Percentiles rank a stretch among this genome's conserved stretches.
Evolutionary conservation across 2,329 filamentous ascomycete species (phyloP).

Genomic region (Coleophoma eucalyptorum): DNA sequence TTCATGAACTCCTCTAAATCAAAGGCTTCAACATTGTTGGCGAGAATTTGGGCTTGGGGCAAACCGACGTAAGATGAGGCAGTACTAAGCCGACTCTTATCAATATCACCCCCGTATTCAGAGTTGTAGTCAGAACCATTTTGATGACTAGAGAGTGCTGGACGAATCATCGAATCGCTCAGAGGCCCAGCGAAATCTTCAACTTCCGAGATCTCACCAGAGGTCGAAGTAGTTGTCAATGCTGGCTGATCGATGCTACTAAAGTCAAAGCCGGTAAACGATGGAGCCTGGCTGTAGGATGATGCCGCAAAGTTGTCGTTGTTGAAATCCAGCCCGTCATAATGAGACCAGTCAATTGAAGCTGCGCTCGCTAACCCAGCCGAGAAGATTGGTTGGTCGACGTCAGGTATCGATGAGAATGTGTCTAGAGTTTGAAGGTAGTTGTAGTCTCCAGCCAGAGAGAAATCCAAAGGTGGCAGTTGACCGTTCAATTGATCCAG

Average conservation of each 20-base stretch:
- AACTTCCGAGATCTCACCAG: conserved; percentile 64
- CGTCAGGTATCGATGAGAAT: conserved; percentile 43
- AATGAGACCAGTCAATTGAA: conserved; percentile 50
- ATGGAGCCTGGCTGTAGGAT: conserved; percentile 50
- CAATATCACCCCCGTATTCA: conserved; percentile 34
- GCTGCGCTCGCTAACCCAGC: conserved; percentile 52
- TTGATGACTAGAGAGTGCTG: conserved; percentile 9
- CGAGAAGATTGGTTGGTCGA: conserved; percentile 54
- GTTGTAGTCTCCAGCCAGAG: conserved; percentile 45
- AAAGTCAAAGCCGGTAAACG: conserved; percentile 51
- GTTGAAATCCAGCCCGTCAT: conserved; percentile 46
- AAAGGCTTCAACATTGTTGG: conserved; percentile 44
- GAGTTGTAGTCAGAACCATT: conserved; percentile 32
- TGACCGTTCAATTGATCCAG: conserved; percentile 47
- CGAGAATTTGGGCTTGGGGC: conserved; percentile 40
- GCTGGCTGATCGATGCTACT: conserved; percentile 50
- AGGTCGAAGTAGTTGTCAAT: conserved; percentile 56
- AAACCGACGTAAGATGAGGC: conserved; percentile 44
- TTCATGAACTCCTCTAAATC: conserved; percentile 56
- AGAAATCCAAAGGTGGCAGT: conserved; percentile 55
- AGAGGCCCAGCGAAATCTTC: conserved; percentile 49
- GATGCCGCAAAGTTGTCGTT: conserved; percentile 47
- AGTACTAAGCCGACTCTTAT: conserved; percentile 44
- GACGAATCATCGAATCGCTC: conserved; percentile 25
- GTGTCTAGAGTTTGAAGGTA: conserved; percentile 43